Conservation (phyloP, 768 basidiomycete species). For the Trametes cubensis region DNA sequence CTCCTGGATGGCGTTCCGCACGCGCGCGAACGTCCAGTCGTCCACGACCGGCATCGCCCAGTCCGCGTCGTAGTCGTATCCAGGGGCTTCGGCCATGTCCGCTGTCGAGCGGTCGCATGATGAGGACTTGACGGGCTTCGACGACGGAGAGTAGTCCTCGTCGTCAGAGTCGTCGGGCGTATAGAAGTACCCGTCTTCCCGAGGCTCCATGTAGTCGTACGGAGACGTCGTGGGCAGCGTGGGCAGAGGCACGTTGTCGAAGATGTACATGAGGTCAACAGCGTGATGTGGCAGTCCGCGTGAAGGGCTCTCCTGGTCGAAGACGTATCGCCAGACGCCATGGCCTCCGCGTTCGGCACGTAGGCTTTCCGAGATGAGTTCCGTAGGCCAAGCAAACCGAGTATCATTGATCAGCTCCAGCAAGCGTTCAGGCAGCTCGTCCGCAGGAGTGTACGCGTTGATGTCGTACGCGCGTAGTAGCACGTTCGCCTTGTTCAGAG, state of each 20-base stretch:
- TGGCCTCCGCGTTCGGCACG: conserved; percentile 53
- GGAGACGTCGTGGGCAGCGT: conserved; percentile 26
- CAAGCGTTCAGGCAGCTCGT: conserved; percentile 68
- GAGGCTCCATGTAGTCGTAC: conserved; percentile 23
- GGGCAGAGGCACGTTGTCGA: conserved; percentile 71
- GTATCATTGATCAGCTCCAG: conserved; percentile 78
- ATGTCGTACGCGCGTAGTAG: conserved; percentile 77
- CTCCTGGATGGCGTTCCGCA: conserved; percentile 72
- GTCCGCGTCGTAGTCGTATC: conserved; percentile 34
- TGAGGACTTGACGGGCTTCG: not conserved
- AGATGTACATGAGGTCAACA: conserved; percentile 75
- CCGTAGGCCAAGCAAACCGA: conserved; percentile 76
- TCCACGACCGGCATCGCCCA: conserved; percentile 66
- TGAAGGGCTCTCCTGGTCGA: conserved; percentile 77
- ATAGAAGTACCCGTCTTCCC: conserved; percentile 37
- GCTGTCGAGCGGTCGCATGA: conserved; percentile 21
- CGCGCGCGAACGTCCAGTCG: conserved; percentile 64
- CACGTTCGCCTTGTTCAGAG: conserved; percentile 59
- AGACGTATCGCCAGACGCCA: conserved; percentile 79
- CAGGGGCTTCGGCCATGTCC: conserved; percentile 35
- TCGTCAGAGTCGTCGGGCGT: conserved; percentile 35
- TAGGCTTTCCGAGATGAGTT: conserved; percentile 58
- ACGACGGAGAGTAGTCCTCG: conserved; percentile 21
- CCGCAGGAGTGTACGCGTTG: conserved; percentile 56
- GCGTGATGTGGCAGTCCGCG: conserved; percentile 69